Conservation (phyloP, 306 rosid genomes). For the Quercus variabilis region DNA sequence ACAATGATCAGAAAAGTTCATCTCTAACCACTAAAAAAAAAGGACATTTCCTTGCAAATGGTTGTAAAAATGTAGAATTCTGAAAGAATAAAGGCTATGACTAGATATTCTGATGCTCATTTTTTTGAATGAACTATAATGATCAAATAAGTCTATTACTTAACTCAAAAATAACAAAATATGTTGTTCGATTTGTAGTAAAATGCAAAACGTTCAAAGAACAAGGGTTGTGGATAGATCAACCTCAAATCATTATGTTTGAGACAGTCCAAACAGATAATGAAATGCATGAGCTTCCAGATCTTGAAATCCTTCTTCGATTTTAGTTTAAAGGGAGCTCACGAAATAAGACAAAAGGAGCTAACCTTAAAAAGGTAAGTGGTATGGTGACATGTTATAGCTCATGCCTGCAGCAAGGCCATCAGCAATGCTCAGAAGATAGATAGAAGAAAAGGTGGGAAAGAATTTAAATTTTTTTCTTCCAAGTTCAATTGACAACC, state of each 20-base stretch:
- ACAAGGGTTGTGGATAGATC: too few relatives aligned
- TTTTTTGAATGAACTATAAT: background rate
- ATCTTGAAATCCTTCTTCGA: background rate
- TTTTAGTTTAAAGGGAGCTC: background rate
- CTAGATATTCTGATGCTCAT: background rate
- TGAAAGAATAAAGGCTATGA: background rate
- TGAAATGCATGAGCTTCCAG: too few relatives aligned
- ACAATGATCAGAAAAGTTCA: background rate
- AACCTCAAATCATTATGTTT: too few relatives aligned
- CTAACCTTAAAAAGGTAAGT: too few relatives aligned
- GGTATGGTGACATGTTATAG: too few relatives aligned
- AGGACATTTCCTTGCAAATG: background rate
- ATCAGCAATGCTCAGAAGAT: too few relatives aligned
- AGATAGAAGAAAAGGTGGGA: too few relatives aligned
- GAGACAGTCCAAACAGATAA: too few relatives aligned
- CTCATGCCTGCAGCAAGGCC: too few relatives aligned
- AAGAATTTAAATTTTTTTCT: too few relatives aligned
- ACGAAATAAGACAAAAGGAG: background rate
- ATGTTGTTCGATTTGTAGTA: too few relatives aligned
- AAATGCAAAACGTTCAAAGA: too few relatives aligned
- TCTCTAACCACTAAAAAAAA: background rate
- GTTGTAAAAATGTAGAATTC: background rate
- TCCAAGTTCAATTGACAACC: background rate
- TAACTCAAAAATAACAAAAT: background rate
- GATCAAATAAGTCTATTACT: background rate